A percentile compares a stretch with the other conserved stretches of the same genome.
These are phyloP conservation scores for Ophiostoma perfectum DNA, from an alignment of 2,329 filamentous ascomycete genomes.

Conservation along the genomic window DNA sequence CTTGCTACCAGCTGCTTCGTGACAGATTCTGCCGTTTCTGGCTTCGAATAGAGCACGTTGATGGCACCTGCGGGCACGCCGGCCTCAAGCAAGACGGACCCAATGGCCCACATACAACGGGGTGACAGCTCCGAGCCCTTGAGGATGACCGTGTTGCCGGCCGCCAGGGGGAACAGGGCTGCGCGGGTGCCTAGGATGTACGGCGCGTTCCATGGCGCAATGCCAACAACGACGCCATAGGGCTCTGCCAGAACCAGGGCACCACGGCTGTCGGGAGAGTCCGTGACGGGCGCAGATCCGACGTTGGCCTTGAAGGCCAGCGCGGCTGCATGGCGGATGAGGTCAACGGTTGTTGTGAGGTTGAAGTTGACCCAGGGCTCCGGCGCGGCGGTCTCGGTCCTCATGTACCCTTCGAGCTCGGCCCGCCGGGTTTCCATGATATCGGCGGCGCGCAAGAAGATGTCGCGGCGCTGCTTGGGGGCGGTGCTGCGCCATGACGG, in stretches of 20 bases:
- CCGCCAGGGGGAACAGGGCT: conserved; percentile 62
- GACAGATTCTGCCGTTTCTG: conserved; percentile 60
- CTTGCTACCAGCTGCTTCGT: conserved; percentile 65
- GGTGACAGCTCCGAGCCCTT: conserved; percentile 64
- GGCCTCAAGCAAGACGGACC: conserved; percentile 61
- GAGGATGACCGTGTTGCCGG: conserved; percentile 72
- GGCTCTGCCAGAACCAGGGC: conserved; percentile 70
- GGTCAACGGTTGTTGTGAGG: conserved; percentile 33
- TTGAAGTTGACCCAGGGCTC: conserved; percentile 42
- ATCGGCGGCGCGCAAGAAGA: conserved; percentile 64
- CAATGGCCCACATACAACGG: conserved; percentile 57
- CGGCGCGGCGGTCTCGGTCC: conserved; percentile 42
- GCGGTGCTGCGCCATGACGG: conserved; percentile 62
- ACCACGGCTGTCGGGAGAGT: conserved; percentile 1
- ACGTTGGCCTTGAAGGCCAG: conserved; percentile 31
- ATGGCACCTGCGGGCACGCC: conserved; percentile 70
- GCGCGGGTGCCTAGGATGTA: conserved; percentile 50
- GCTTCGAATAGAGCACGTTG: conserved; percentile 60
- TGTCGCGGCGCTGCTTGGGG: conserved; percentile 56
- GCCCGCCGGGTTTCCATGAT: conserved; percentile 54
- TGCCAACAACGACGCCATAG: conserved; percentile 72
- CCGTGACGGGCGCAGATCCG: conserved; percentile 16
- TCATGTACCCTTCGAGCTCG: conserved; percentile 58
- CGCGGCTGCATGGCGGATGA: conserved; percentile 38
- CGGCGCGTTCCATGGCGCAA: conserved; percentile 71